Evolutionary conservation across 208 protist species (phyloP).

Genomic region (Leishmania tropica): DNA sequence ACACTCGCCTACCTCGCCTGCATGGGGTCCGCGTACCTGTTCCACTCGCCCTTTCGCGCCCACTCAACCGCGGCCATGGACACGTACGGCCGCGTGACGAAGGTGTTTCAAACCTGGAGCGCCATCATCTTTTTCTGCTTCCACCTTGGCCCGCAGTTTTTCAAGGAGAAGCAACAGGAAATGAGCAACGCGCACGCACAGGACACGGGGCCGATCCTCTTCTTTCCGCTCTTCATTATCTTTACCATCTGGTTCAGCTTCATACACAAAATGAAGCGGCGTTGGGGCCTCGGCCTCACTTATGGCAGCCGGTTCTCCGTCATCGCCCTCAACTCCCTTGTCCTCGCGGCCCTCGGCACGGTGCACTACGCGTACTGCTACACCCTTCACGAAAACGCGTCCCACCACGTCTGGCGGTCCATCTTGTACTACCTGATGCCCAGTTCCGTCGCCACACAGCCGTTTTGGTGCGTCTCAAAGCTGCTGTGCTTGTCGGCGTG

Average conservation of each 20-base stretch:
- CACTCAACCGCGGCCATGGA: conserved; percentile 48
- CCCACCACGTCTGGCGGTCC: conserved; percentile 1
- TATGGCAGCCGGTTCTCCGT: conserved; percentile 55
- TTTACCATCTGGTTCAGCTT: conserved; percentile 52
- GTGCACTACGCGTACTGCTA: conserved; percentile 72
- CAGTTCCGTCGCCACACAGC: conserved; percentile 14
- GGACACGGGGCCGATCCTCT: conserved; percentile 45
- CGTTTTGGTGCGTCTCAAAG: conserved; percentile 31
- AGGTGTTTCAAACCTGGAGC: conserved; percentile 71
- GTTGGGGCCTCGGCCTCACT: conserved; percentile 56
- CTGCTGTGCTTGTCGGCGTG: conserved; percentile 38
- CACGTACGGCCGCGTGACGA: conserved; percentile 64
- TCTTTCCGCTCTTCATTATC: conserved; percentile 64
- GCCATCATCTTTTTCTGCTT: conserved; percentile 54
- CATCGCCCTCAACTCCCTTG: conserved; percentile 67
- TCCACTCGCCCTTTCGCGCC: conserved; percentile 77
- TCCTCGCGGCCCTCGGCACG: conserved; percentile 60
- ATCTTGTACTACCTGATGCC: conserved; percentile 17
- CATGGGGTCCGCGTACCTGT: conserved; percentile 63
- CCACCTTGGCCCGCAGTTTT: conserved; percentile 56
- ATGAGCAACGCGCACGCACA: not conserved
- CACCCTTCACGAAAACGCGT: conserved; percentile 27
- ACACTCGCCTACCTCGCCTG: conserved; percentile 49
- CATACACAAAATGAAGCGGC: conserved; percentile 76
- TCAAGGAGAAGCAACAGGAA: conserved; percentile 31